A percentile compares a stretch with the other conserved stretches of the same genome.
These are phyloP conservation scores for Trichoderma sp. DNA, from an alignment of 2,329 filamentous ascomycete species.

Conservation along the genomic window DNA sequence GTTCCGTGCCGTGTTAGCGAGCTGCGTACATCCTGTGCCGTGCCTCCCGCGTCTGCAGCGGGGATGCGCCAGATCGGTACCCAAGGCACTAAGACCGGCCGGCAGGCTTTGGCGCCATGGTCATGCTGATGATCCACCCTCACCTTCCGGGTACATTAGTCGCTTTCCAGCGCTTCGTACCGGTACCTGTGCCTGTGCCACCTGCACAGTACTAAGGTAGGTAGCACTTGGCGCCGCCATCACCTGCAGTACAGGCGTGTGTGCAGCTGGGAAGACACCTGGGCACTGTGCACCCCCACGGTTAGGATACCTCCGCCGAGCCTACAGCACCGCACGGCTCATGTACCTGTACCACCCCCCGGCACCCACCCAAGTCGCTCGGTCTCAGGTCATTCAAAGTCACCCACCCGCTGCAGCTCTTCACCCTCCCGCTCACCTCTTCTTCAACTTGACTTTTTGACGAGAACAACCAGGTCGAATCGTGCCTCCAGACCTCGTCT, in stretches of 20 bases:
- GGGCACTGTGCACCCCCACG: no score
- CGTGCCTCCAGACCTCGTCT: not conserved
- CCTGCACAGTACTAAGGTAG: no score
- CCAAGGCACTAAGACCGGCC: constrained; percentile 1
- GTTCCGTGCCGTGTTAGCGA: constrained; percentile 16
- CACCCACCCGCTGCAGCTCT: not conserved
- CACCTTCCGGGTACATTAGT: not conserved
- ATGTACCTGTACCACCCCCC: not conserved
- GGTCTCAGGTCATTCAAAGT: not conserved
- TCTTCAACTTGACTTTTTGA: not conserved
- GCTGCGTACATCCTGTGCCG: constrained; percentile 1
- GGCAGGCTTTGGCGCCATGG: not conserved
- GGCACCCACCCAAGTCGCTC: not conserved
- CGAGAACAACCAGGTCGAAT: not conserved
- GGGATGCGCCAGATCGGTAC: not conserved
- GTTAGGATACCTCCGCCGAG: no score
- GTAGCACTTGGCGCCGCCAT: no score
- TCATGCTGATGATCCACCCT: not conserved
- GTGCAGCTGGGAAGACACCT: no score
- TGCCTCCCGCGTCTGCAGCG: not conserved
- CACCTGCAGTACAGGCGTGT: no score
- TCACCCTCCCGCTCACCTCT: constrained; percentile 20
- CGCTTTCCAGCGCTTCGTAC: not conserved
- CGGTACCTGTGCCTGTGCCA: not conserved
- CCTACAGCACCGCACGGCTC: no score